These are phyloP conservation scores for Podaxis rugospora DNA, from an alignment of 768 basidiomycete species.

Conservation along the genomic window DNA sequence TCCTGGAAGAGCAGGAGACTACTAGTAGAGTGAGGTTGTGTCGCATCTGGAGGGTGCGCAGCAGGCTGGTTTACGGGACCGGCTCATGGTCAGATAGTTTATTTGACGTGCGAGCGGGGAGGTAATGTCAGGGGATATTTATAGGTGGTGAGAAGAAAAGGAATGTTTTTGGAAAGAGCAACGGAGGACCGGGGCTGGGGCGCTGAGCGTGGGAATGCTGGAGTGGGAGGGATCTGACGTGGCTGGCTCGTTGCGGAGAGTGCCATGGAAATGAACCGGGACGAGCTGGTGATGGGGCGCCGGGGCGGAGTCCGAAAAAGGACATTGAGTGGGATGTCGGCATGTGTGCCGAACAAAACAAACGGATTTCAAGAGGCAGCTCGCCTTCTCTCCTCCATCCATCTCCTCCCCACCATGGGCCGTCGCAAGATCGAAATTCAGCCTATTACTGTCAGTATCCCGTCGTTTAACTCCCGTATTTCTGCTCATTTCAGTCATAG, in stretches of 20 bases:
- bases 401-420: conserved; percentile 44
- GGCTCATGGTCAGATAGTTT: neutral
- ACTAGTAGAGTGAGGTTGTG: neutral
- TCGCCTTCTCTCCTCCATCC: conserved; percentile 13
- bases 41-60: neutral
- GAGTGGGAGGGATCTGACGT: conserved; percentile 10
- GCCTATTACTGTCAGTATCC: conserved; percentile 62
- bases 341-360: conserved; percentile 12
- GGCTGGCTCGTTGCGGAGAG: conserved; percentile 8
- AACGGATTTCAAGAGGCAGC: conserved; percentile 14
- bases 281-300: conserved; percentile 10
- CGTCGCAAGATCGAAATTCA: conserved; percentile 79
- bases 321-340: conserved; percentile 11
- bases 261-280: conserved; percentile 10
- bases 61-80: neutral
- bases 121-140: neutral
- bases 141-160: neutral
- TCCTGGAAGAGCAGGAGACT: neutral
- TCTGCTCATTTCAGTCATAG: conserved; percentile 43
- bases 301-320: conserved; percentile 13
- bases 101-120: conserved; percentile 8
- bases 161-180: neutral
- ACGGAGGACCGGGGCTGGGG: conserved; percentile 11
- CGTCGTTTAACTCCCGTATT: conserved; percentile 13
- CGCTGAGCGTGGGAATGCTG: conserved; percentile 6